Evolutionary conservation across 495 filamentous ascomycete genomes (phyloP).

Genomic region (Xylaria palmicola): DNA sequence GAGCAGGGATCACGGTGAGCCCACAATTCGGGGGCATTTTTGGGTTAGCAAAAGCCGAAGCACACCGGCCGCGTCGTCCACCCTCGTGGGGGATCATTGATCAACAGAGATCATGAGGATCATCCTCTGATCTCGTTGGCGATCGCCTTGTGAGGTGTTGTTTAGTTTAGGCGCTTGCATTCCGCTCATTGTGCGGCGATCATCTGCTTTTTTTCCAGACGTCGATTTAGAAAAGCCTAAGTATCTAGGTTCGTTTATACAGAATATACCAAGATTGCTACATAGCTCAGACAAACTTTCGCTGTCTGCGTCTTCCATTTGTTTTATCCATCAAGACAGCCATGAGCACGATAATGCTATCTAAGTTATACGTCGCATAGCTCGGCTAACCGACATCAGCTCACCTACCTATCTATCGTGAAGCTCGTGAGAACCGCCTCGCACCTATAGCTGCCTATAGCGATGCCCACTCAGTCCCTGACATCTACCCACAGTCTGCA

Average conservation of each 20-base stretch:
- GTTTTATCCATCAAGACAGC: background rate
- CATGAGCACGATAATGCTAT: background rate
- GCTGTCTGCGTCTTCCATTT: background rate
- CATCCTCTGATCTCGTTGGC: background rate
- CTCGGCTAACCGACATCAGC: background rate
- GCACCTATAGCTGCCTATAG: slow-evolving; percentile 5
- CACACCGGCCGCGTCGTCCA: no score
- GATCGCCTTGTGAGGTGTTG: no score
- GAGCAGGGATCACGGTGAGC: background rate
- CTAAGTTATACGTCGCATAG: background rate
- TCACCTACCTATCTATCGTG: slow-evolving; percentile 2
- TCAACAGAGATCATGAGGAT: slow-evolving; percentile 11
- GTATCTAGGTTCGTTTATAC: no score
- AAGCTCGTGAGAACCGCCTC: background rate
- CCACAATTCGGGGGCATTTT: slow-evolving; percentile 5
- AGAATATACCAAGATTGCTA: background rate
- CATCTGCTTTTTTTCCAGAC: no score
- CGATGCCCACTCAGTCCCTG: background rate
- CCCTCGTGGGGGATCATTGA: background rate
- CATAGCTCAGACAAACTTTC: no score
- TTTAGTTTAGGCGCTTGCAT: no score
- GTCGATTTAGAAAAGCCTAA: no score
- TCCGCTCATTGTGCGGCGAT: no score
- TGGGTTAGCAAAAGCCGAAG: no score
- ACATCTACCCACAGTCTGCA: background rate